phyloP scores from a whole-genome alignment of 805 yeast species.

The Scheffersomyces ergatensis region DNA sequence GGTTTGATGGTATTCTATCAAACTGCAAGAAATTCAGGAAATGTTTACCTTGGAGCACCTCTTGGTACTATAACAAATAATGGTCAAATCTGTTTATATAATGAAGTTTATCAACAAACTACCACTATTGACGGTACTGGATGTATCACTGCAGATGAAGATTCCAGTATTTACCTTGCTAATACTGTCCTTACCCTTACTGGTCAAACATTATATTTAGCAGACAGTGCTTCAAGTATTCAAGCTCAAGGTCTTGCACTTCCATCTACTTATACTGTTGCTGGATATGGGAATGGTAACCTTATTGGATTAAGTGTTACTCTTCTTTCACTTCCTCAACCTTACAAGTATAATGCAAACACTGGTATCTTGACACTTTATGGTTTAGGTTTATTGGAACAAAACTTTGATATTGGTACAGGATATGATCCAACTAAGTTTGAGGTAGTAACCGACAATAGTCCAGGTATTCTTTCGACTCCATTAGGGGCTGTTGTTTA shows the following conservation, averaged over 20 bases:
- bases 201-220: constrained; percentile 17
- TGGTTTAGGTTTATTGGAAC: not conserved
- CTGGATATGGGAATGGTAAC: constrained; percentile 24
- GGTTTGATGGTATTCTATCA: constrained; percentile 17
- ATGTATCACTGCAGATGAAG: constrained; percentile 18
- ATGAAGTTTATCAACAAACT: constrained; percentile 18
- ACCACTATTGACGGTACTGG: constrained; percentile 21
- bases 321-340: constrained; percentile 2
- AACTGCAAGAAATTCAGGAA: constrained; percentile 8
- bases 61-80: constrained; percentile 15
- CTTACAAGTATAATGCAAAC: not conserved
- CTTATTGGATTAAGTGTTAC: constrained; percentile 12
- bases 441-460: not conserved
- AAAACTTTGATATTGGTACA: constrained; percentile 3
- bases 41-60: constrained; percentile 8
- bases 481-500: constrained; percentile 15
- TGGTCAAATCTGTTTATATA: constrained; percentile 26
- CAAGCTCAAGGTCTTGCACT: constrained; percentile 12
- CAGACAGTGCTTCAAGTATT: constrained; percentile 13
- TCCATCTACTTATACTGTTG: constrained; percentile 17
- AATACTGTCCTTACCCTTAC: constrained; percentile 11
- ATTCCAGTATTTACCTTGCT: constrained; percentile 11
- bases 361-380: constrained; percentile 1
- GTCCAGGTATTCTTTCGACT: constrained; percentile 11
- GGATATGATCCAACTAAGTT: constrained; percentile 1